Conservation (phyloP, 176 grass and related monocot genomes). For the Juncus effusus region DNA sequence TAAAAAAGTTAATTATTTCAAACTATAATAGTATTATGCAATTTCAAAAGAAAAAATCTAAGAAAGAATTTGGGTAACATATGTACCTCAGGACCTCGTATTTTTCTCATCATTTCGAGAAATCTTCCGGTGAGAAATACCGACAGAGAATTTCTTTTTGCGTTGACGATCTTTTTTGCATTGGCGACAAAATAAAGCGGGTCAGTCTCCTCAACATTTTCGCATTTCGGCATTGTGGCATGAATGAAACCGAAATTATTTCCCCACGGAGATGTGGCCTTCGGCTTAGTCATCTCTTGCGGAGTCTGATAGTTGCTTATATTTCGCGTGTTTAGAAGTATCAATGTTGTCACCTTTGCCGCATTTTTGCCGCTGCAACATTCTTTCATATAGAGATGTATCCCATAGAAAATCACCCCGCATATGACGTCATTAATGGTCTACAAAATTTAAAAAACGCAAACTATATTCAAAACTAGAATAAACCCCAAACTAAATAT, state of each 20-base stretch:
- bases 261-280: conserved; percentile 29
- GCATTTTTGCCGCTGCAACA: conserved; percentile 3
- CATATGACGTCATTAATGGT: conserved; percentile 37
- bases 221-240: conserved; percentile 25
- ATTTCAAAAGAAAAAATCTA: background rate
- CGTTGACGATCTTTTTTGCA: conserved; percentile 31
- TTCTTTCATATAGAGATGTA: conserved; percentile 31
- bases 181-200: conserved; percentile 31
- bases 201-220: conserved; percentile 11
- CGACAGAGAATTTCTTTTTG: conserved; percentile 31
- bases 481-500: too few relatives aligned
- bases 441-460: conserved; percentile 24
- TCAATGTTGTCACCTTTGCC: conserved; percentile 18
- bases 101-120: conserved; percentile 32
- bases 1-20: too few relatives aligned
- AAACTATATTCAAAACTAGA: background rate
- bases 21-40: too few relatives aligned
- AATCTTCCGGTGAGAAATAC: conserved; percentile 24
- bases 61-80: too few relatives aligned
- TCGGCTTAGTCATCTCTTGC: conserved; percentile 28
- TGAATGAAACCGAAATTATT: conserved; percentile 43
- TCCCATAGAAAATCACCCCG: conserved; percentile 32
- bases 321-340: conserved; percentile 32
- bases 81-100: conserved; percentile 38
- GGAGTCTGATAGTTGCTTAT: conserved; percentile 19